phyloP scores from a whole-genome alignment of 2,329 filamentous ascomycete species.

The Diplodia sapinea region DNA sequence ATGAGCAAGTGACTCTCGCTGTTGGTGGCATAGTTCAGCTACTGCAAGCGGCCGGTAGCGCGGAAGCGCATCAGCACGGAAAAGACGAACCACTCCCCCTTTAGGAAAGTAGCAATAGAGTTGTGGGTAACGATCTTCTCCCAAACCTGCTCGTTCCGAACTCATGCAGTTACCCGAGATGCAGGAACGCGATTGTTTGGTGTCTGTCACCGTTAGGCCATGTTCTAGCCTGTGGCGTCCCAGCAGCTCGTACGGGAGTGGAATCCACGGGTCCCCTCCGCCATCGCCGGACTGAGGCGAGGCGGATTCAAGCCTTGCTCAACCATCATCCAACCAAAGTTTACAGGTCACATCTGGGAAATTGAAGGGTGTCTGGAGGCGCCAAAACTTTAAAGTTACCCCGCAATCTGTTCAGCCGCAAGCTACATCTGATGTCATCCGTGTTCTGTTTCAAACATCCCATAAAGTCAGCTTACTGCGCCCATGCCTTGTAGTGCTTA shows the following conservation, averaged over 20 bases:
- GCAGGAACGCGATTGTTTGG: conserved; percentile 16
- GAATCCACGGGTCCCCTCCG: conserved; percentile 15
- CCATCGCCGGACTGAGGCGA: conserved; percentile 8
- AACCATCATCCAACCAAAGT: neutral
- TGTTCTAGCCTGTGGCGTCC: neutral
- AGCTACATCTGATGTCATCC: neutral
- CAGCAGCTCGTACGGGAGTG: neutral
- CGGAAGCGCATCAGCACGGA: conserved; percentile 9
- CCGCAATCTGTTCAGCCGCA: conserved; percentile 10
- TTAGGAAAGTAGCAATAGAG: neutral
- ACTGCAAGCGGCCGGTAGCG: conserved; percentile 6
- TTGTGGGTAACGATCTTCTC: neutral
- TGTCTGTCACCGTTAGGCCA: neutral
- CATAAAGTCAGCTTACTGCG: conserved; percentile 20
- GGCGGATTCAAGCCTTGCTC: neutral
- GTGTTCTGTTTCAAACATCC: neutral
- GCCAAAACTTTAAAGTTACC: neutral
- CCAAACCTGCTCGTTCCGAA: neutral
- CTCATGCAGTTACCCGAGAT: neutral
- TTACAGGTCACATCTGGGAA: neutral
- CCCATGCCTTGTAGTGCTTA: neutral
- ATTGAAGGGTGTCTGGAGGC: neutral
- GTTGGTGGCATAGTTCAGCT: conserved; percentile 7
- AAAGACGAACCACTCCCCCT: neutral
- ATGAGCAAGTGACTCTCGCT: neutral